Base-by-base conservation (phyloP, 306 rosid genomes). In the Acacia crassicarpa region DNA sequence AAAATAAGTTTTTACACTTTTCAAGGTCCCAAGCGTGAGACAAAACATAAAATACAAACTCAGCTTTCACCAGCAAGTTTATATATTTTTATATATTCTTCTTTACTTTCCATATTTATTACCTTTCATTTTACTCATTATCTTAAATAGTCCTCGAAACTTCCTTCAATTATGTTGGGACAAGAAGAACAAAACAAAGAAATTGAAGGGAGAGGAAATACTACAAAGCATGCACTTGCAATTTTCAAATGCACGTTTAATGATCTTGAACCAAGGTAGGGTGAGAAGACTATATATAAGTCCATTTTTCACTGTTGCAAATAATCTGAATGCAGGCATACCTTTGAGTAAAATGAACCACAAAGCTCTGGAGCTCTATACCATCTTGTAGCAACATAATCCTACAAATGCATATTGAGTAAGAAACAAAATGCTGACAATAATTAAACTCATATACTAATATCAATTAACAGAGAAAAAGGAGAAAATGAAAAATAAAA, bases 381-480 rank as follows among this genome's bases (percentile, higher is more conserved):
- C 99, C 99, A 95, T 88, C 99, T 93, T 35, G 99, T 95, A 70
- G 99, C 98, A 83, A 95, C 99, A 88, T 95, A 95, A 88, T 95
- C 99, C 99, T 95, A 88, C 72, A 86, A 9, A 68, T 33, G 58
- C 46, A 77, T 80, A 78, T 78, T 67, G 41, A 70, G 43, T 67
- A 69, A 40, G 67, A 48, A 15, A 20, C 35, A 54, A 72, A 79
- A 49, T 27, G 81, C 79, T 27, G 72, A 56, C 35, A 58, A 72
- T 48, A 66, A 65, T 8, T 68, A n/a, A 56, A 63, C 5, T 25
- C 25, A 65, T 63, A 77, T 49, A 66, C 20, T 27, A 2, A 76
- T 20, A 48, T 68, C 32, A 40, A 22, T 8, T 56, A 81, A 27
- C 46, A 38, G 33, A 8, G 15, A 40, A 16, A 76, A 78, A 27